A percentile compares a stretch with the other conserved stretches of the same genome.
phyloP scores from a whole-genome alignment of 441 rosid species.

The Erysimum pusillum region DNA sequence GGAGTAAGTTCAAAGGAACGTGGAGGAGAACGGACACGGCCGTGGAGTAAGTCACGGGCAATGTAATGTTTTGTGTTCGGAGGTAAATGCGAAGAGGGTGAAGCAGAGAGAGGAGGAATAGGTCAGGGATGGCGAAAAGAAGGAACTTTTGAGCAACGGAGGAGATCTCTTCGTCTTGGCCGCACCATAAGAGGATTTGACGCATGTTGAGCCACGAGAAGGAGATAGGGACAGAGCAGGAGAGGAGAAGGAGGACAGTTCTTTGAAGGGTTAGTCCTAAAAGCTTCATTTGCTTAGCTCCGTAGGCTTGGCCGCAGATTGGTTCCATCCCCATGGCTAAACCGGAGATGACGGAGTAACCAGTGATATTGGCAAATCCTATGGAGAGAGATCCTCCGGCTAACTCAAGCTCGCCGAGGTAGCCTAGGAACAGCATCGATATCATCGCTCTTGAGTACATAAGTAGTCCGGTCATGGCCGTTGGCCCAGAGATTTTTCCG shows the following conservation, averaged over 20 bases:
- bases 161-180: slow-evolving; percentile 86
- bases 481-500: slow-evolving; percentile 91
- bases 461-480: slow-evolving; percentile 81
- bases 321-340: slow-evolving; percentile 99
- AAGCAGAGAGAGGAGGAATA: slow-evolving; percentile 85
- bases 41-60: slow-evolving; percentile 89
- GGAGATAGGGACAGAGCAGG: slow-evolving; percentile 81
- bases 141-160: slow-evolving; percentile 80
- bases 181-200: slow-evolving; percentile 74
- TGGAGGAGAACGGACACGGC: slow-evolving; percentile 87
- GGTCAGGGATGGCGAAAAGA: slow-evolving; percentile 86
- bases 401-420: slow-evolving; percentile 92
- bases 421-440: slow-evolving; percentile 95
- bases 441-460: slow-evolving; percentile 91
- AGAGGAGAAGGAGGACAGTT: slow-evolving; percentile 91
- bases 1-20: slow-evolving; percentile 75
- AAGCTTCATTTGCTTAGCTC: slow-evolving; percentile 88
- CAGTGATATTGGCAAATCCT: slow-evolving; percentile 96
- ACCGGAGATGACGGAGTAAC: slow-evolving; percentile 96
- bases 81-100: slow-evolving; percentile 92
- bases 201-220: slow-evolving; percentile 85
- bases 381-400: slow-evolving; percentile 97
- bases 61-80: slow-evolving; percentile 84
- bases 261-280: slow-evolving; percentile 95
- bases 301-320: slow-evolving; percentile 96